Percentiles rank a stretch among this genome's conserved stretches.
Conservation (phyloP, 78 protist species). For the Paulinella micropora region DNA sequence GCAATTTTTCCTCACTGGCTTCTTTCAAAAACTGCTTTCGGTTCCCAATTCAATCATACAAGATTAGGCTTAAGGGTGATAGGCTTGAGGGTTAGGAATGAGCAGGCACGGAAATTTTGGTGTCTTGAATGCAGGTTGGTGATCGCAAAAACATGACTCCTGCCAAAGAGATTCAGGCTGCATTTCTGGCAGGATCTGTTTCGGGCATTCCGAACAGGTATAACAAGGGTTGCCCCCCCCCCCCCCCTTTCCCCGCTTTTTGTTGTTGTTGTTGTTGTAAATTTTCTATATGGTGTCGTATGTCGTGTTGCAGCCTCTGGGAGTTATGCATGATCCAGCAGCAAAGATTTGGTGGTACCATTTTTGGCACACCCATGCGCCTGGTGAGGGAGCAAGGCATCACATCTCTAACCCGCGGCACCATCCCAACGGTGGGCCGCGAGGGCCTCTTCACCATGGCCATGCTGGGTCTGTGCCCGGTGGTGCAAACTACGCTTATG, state of each 20-base stretch:
- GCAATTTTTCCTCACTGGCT: not conserved
- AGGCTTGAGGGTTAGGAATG: too few species aligned
- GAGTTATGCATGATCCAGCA: slow-evolving; percentile 18
- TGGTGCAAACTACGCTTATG: not conserved
- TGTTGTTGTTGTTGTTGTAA: too few species aligned
- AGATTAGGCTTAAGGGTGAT: too few species aligned
- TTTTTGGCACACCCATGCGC: not conserved
- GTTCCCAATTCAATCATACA: too few species aligned
- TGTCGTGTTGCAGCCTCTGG: not conserved
- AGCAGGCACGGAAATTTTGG: too few species aligned
- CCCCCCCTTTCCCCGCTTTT: too few species aligned
- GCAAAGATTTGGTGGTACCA: slow-evolving; percentile 5
- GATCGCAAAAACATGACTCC: not conserved
- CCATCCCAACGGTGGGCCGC: not conserved
- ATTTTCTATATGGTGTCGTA: too few species aligned
- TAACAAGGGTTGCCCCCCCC: too few species aligned
- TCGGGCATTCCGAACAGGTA: slow-evolving; percentile 6
- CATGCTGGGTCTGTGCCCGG: not conserved
- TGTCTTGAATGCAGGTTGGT: too few species aligned
- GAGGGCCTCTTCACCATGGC: slow-evolving; percentile 1
- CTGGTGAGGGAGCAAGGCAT: not conserved
- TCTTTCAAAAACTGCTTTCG: not conserved
- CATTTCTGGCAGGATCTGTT: not conserved
- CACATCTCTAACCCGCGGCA: not conserved
- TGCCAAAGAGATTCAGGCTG: not conserved